These are phyloP conservation scores for Madurella mycetomatis DNA, from an alignment of 2,329 filamentous ascomycete genomes.

Conservation along the genomic window DNA sequence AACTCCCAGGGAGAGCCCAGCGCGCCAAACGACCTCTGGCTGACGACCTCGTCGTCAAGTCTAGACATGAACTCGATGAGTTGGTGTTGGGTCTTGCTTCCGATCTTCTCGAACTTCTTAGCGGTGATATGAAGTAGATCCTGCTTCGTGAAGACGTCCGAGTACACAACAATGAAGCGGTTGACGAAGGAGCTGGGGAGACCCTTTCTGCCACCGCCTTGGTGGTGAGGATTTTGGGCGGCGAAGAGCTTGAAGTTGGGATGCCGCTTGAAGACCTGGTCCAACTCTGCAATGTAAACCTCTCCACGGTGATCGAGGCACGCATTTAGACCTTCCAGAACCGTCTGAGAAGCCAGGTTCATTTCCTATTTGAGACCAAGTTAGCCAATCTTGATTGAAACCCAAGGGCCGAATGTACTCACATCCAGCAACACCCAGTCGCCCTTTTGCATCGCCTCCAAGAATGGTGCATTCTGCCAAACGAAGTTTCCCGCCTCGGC, in stretches of 20 bases:
- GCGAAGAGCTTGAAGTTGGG: slow-evolving; percentile 91
- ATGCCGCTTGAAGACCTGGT: slow-evolving; percentile 88
- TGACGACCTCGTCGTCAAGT: slow-evolving; percentile 68
- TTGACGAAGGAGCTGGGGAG: slow-evolving; percentile 95
- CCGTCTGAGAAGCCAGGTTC: slow-evolving; percentile 95
- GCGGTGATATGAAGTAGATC: slow-evolving; percentile 80
- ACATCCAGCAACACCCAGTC: slow-evolving; percentile 89
- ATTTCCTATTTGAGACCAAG: slow-evolving; percentile 58
- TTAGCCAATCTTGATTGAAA: slow-evolving; percentile 3
- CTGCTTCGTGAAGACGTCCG: slow-evolving; percentile 77
- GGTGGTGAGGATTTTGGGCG: slow-evolving; percentile 95
- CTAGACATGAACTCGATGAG: slow-evolving; percentile 76
- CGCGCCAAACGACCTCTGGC: slow-evolving; percentile 53
- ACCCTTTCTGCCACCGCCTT: slow-evolving; percentile 92
- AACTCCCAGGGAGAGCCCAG: slow-evolving; percentile 88
- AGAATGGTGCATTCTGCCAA: slow-evolving; percentile 92
- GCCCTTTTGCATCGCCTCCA: slow-evolving; percentile 93
- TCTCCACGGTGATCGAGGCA: slow-evolving; percentile 95
- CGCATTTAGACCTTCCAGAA: slow-evolving; percentile 92
- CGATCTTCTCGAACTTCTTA: slow-evolving; percentile 66
- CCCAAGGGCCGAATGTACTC: slow-evolving; percentile 1
- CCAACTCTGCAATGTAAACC: slow-evolving; percentile 90
- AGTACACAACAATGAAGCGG: slow-evolving; percentile 95
- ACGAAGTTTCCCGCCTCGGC: slow-evolving; percentile 84
- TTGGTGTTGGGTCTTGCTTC: slow-evolving; percentile 54